These are phyloP conservation scores for Spinellus fusiger DNA, from an alignment of 192 early-diverging fungal species.

Conservation along the genomic window DNA sequence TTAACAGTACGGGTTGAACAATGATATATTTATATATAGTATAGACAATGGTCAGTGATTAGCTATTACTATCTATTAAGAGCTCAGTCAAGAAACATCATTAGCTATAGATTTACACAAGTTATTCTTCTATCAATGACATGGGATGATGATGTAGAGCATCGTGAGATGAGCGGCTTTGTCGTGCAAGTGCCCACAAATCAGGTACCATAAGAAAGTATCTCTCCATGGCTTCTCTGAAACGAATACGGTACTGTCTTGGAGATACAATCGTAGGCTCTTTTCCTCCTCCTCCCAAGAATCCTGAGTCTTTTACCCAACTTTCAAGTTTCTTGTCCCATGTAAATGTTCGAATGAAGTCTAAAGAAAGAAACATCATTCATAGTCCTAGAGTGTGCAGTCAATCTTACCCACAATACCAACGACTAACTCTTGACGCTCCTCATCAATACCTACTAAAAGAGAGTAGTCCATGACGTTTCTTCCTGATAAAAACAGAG, in stretches of 20 bases:
- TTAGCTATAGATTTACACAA: neutral
- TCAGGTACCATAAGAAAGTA: slow-evolving; percentile 86
- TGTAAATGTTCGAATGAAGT: slow-evolving; percentile 96
- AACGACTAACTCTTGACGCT: slow-evolving; percentile 83
- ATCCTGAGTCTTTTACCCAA: slow-evolving; percentile 93
- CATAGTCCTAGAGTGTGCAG: no score
- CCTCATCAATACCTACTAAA: slow-evolving; percentile 88
- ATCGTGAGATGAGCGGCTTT: neutral
- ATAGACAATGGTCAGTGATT: no score
- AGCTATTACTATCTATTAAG: no score
- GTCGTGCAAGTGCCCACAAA: slow-evolving; percentile 31
- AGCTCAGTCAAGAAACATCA: no score
- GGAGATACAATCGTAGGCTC: slow-evolving; percentile 97
- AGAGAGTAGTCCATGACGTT: slow-evolving; percentile 99
- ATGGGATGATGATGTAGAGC: slow-evolving; percentile 5
- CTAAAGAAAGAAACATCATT: slow-evolving; percentile 30
- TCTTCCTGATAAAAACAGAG: slow-evolving; percentile 84
- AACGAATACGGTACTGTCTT: slow-evolving; percentile 87
- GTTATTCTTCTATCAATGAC: neutral
- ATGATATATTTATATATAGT: no score
- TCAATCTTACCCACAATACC: slow-evolving; percentile 85
- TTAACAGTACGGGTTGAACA: no score
- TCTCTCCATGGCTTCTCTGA: slow-evolving; percentile 90
- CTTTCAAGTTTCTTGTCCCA: slow-evolving; percentile 99
- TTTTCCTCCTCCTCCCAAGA: slow-evolving; percentile 88